Base-by-base conservation (phyloP, 345 rosid species). In the Streptanthus diversifolius region DNA sequence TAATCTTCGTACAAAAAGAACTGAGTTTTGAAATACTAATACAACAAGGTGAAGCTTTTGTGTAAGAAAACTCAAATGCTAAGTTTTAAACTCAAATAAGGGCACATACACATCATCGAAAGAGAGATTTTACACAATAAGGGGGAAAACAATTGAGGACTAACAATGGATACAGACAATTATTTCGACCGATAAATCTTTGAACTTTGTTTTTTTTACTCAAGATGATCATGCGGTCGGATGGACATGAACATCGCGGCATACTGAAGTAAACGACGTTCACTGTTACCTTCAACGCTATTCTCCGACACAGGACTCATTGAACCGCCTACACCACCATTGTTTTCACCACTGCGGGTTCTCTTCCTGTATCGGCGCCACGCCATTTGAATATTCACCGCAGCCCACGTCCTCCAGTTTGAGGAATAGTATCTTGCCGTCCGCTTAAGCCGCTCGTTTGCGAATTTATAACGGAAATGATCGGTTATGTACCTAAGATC, bases 371-470 rank as follows among this genome's bases (percentile, higher is more conserved):
- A 77, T 10, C 86, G 79, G 0, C 84, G 80, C 98, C 98, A 93
- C 11, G 91, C 86, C 62, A 89, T 70, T 40, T 93, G 98, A 17
- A 91, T 79, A 32, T 82, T 91, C 56, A 93, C 97, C 0, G 97
- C 97, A 0, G 97, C 98, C 97, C 98, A 93, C 5, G 91, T 86
- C 55, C 96, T 70, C 96, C 98, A 93, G 67, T 88, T 90, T 12
- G 97, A 93, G 5, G 98, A 93, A 66, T 89, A 91, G 74, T 85
- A 89, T 81, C 98, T 87, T 2, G 96, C 90, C 0, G 86, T 93
- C 63, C 96, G 68, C 81, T 86, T 93, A 3, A 90, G 87, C 73
- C 85, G 83, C 74, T 87, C 87, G 35, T 85, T 87, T 7, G 93
- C 83, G 5, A 93, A 90, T 74, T 75, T 85, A 81, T 93, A 90